phyloP scores from a whole-genome alignment of 139 green algal species.

The Asterochloris erici region DNA sequence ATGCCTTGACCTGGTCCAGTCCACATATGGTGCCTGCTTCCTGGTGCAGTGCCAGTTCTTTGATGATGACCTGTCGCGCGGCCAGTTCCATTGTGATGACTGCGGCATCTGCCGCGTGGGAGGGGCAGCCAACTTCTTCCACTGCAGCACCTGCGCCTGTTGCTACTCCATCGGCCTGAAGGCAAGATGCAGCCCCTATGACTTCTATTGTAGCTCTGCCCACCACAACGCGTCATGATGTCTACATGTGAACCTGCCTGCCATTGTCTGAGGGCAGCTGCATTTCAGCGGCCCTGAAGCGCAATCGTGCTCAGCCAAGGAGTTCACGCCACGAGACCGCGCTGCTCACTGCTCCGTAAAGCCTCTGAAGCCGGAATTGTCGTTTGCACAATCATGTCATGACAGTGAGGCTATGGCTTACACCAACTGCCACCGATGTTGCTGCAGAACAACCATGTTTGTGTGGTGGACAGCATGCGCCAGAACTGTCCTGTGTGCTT shows the following conservation, averaged over 20 bases:
- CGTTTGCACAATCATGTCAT: too few species aligned
- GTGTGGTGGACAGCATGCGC: slow-evolving; percentile 88
- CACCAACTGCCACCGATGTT: neutral
- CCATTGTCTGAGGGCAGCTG: neutral
- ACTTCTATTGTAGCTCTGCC: neutral
- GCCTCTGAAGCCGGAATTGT: neutral
- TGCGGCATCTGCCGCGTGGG: slow-evolving; percentile 90
- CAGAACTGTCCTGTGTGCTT: slow-evolving; percentile 84
- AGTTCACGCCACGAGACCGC: neutral
- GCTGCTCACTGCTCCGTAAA: neutral
- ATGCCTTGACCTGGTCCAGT: neutral
- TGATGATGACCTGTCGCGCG: slow-evolving; percentile 82
- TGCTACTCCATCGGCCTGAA: slow-evolving; percentile 74
- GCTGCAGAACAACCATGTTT: slow-evolving; percentile 74
- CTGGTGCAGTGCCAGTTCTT: slow-evolving; percentile 73
- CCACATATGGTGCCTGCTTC: slow-evolving; percentile 33
- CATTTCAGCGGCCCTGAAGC: neutral
- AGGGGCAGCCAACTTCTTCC: slow-evolving; percentile 88
- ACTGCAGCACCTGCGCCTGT: slow-evolving; percentile 87
- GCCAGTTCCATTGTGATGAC: slow-evolving; percentile 87
- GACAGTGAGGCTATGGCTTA: neutral
- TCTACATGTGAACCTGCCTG: too few species aligned
- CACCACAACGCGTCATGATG: too few species aligned
- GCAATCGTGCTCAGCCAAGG: neutral
- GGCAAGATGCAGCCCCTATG: slow-evolving; percentile 19